Evolutionary conservation across 148 eudicot species (phyloP).

Genomic region (Dianthus caryophyllus): DNA sequence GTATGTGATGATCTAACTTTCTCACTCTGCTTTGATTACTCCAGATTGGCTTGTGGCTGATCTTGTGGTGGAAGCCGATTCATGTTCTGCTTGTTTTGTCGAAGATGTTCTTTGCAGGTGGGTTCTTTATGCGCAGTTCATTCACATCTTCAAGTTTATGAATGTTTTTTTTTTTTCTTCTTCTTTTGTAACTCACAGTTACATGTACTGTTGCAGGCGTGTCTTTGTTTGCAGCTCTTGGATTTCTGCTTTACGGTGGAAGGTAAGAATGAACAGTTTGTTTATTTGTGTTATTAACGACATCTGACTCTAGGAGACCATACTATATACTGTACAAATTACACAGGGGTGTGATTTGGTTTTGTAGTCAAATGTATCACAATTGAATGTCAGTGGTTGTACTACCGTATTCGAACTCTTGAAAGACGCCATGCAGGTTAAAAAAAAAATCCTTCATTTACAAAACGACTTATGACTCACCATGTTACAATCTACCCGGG

Average conservation of each 20-base stretch:
- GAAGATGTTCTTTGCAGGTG: constrained; percentile 97
- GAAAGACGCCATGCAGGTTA: not conserved
- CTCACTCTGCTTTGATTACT: constrained; percentile 19
- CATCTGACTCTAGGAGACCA: constrained; percentile 1
- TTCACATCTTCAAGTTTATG: constrained; percentile 1
- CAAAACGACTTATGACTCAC: not conserved
- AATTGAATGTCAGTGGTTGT: not conserved
- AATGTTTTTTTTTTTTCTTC: not conserved
- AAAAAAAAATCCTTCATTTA: not conserved
- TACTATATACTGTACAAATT: not conserved
- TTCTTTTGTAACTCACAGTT: constrained; percentile 7
- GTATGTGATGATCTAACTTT: not conserved
- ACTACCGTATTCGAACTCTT: not conserved
- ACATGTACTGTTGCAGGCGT: constrained; percentile 52
- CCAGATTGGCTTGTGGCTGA: constrained; percentile 77
- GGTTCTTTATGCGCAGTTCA: constrained; percentile 10
- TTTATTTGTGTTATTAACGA: not conserved
- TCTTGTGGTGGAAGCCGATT: constrained; percentile 90
- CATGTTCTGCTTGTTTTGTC: constrained; percentile 56
- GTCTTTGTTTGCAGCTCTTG: constrained; percentile 86
- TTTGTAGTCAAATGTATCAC: not conserved
- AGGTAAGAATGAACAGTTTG: constrained; percentile 40
- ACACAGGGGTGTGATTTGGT: not conserved
- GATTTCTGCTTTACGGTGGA: constrained; percentile 94
- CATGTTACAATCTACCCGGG: not conserved